phyloP scores from a whole-genome alignment of 2,329 filamentous ascomycete species.

The Aureobasidium sp. region DNA sequence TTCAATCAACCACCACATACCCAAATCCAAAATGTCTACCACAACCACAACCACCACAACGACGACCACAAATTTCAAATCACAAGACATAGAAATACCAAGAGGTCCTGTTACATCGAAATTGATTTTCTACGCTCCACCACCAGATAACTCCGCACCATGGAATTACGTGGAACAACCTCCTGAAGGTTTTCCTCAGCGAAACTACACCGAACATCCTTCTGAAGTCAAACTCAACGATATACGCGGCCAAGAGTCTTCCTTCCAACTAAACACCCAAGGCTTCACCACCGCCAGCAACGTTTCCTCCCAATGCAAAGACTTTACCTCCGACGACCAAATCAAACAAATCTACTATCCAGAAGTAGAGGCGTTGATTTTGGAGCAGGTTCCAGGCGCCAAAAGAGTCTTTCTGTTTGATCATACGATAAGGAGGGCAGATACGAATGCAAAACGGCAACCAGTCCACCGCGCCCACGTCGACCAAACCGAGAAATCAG shows the following conservation, averaged over 20 bases:
- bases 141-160: slow-evolving; percentile 50
- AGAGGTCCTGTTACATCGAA: slow-evolving; percentile 53
- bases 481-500: slow-evolving; percentile 66
- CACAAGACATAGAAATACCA: slow-evolving; percentile 24
- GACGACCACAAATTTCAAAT: not conserved
- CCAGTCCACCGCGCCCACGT: slow-evolving; percentile 72
- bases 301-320: slow-evolving; percentile 44
- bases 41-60: not conserved
- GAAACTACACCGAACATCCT: slow-evolving; percentile 51
- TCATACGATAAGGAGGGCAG: slow-evolving; percentile 71
- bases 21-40: slow-evolving; percentile 1
- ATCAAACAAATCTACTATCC: slow-evolving; percentile 73
- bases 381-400: slow-evolving; percentile 57
- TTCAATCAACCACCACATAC: not conserved
- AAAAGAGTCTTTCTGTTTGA: slow-evolving; percentile 69
- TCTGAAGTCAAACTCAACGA: slow-evolving; percentile 57
- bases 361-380: slow-evolving; percentile 65
- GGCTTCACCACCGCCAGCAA: slow-evolving; percentile 61
- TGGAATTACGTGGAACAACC: slow-evolving; percentile 53
- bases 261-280: slow-evolving; percentile 61
- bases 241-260: slow-evolving; percentile 59
- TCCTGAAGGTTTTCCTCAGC: slow-evolving; percentile 50
- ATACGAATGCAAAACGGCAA: slow-evolving; percentile 48
- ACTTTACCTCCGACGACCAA: slow-evolving; percentile 59
- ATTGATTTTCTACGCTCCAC: slow-evolving; percentile 58